phyloP scores from a whole-genome alignment of 2,329 filamentous ascomycete genomes.

The Cordyceps pruinosa region DNA sequence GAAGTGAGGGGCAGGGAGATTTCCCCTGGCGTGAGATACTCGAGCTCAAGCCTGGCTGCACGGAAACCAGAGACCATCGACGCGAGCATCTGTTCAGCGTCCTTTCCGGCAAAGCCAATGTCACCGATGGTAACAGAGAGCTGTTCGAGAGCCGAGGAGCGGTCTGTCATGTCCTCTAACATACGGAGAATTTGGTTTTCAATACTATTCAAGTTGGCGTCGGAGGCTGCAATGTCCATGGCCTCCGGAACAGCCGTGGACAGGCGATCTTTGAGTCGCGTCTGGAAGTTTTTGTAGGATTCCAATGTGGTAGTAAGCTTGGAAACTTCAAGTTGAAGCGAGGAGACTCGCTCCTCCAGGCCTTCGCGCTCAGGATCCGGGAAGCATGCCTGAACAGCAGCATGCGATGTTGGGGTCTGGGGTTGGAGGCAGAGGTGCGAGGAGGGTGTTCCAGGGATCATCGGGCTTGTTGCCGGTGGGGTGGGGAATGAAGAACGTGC shows the following conservation, averaged over 20 bases:
- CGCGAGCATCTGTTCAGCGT: slow-evolving; percentile 42
- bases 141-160: slow-evolving; percentile 38
- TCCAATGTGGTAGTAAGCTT: slow-evolving; percentile 43
- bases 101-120: slow-evolving; percentile 45
- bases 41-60: slow-evolving; percentile 51
- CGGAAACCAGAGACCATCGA: slow-evolving; percentile 46
- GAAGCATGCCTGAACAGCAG: slow-evolving; percentile 35
- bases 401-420: slow-evolving; percentile 21
- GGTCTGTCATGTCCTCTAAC: slow-evolving; percentile 40
- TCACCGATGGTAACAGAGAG: slow-evolving; percentile 38
- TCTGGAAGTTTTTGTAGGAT: slow-evolving; percentile 37
- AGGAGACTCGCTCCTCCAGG: slow-evolving; percentile 41
- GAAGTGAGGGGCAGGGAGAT: slow-evolving; percentile 44
- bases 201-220: slow-evolving; percentile 23
- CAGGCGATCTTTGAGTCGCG: slow-evolving; percentile 31
- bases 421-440: slow-evolving; percentile 18
- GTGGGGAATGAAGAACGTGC: slow-evolving; percentile 44
- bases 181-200: slow-evolving; percentile 38
- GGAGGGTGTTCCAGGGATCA: slow-evolving; percentile 31
- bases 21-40: slow-evolving; percentile 56
- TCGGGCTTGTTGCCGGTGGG: slow-evolving; percentile 48
- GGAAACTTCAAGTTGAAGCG: slow-evolving; percentile 40
- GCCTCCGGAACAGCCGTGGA: slow-evolving; percentile 15
- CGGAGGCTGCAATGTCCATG: slow-evolving; percentile 10
- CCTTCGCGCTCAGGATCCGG: slow-evolving; percentile 35